A percentile compares a stretch with the other conserved stretches of the same genome.
phyloP scores from a whole-genome alignment of 139 green algal genomes.

The Picochlorum sp. region DNA sequence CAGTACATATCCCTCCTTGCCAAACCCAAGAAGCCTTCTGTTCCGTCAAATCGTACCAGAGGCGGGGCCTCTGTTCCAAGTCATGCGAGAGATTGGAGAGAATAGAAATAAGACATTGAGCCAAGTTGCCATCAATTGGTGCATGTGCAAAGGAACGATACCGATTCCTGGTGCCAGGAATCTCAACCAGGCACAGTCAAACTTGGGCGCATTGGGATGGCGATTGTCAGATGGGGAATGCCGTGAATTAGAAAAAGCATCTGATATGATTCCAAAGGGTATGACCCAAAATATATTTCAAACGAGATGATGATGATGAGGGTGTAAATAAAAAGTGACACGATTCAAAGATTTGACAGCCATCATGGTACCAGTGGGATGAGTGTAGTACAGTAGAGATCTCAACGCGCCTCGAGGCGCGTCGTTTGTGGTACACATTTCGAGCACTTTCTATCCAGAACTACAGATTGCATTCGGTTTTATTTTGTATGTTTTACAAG shows the following conservation, averaged over 20 bases:
- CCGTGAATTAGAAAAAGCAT: constrained; percentile 52
- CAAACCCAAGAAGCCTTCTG: constrained; percentile 60
- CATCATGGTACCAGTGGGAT: too few species aligned
- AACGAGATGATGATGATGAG: constrained; percentile 40
- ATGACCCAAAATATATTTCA: constrained; percentile 92
- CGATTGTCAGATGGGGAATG: constrained; percentile 53
- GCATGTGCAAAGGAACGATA: constrained; percentile 77
- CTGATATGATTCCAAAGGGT: constrained; percentile 23
- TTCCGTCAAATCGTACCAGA: constrained; percentile 78
- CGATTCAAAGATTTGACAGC: too few species aligned
- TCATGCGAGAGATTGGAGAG: constrained; percentile 52
- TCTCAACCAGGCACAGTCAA: constrained; percentile 55
- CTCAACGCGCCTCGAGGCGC: too few species aligned
- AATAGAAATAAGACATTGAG: constrained; percentile 52
- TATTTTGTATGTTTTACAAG: too few species aligned
- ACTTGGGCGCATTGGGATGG: constrained; percentile 66
- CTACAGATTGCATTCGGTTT: too few species aligned
- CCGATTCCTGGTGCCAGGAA: constrained; percentile 90
- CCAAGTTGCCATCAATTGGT: constrained; percentile 94
- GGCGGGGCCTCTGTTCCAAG: constrained; percentile 44
- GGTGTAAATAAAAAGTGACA: too few species aligned
- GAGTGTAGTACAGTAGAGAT: too few species aligned
- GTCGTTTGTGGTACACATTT: too few species aligned
- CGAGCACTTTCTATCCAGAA: too few species aligned
- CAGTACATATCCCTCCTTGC: constrained; percentile 30